Conservation (phyloP, 129 eudicot species). For the Tagetes patula region DNA sequence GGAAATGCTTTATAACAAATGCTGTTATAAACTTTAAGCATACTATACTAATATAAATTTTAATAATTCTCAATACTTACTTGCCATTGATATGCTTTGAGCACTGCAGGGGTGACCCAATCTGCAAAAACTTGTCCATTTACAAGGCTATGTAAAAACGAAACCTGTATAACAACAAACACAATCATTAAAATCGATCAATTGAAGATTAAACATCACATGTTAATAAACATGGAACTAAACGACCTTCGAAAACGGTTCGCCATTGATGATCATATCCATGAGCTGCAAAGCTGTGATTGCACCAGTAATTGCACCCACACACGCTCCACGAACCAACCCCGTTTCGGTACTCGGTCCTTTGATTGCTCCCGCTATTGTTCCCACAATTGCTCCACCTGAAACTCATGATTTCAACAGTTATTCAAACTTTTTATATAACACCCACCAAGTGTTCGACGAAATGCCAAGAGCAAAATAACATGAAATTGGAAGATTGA, state of each 20-base stretch:
- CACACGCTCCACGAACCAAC: conserved; percentile 58
- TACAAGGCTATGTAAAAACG: conserved; percentile 66
- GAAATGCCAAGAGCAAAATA: conserved; percentile 5
- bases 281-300: conserved; percentile 66
- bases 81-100: conserved; percentile 91
- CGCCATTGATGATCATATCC: conserved; percentile 64
- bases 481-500: not conserved
- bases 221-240: not conserved
- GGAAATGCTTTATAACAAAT: too few species aligned
- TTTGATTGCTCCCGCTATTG: conserved; percentile 65
- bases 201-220: not conserved
- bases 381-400: conserved; percentile 81
- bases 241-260: conserved; percentile 71
- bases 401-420: not conserved
- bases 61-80: conserved; percentile 29
- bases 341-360: conserved; percentile 88
- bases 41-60: too few species aligned
- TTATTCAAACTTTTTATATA: not conserved
- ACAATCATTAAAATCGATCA: not conserved
- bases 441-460: conserved; percentile 22
- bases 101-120: conserved; percentile 87
- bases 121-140: conserved; percentile 76
- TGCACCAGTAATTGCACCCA: conserved; percentile 76
- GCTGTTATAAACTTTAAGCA: too few species aligned
- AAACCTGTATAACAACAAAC: conserved; percentile 42